These are phyloP conservation scores for Hemileccinum rubropunctum DNA, from an alignment of 768 basidiomycete species.

Conservation along the genomic window DNA sequence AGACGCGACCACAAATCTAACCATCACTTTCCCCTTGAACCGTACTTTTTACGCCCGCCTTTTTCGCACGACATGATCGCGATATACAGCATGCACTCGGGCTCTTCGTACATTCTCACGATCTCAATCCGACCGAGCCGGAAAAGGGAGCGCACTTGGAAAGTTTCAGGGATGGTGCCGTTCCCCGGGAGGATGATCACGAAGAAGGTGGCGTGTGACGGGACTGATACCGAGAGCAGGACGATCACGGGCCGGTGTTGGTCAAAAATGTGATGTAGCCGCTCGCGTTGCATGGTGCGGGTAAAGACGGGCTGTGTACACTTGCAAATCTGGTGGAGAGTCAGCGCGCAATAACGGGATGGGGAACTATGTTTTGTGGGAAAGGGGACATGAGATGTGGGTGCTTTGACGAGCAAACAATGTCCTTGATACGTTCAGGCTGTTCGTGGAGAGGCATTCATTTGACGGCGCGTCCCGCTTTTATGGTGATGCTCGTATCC, in stretches of 20 bases:
- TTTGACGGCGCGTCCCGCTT: too few species aligned
- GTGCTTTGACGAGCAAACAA: too few species aligned
- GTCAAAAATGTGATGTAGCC: constrained; percentile 74
- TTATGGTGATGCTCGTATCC: too few species aligned
- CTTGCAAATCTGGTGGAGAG: constrained; percentile 66
- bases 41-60: constrained; percentile 67
- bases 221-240: background rate
- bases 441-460: too few species aligned
- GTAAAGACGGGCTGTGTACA: constrained; percentile 55
- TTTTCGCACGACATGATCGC: constrained; percentile 89
- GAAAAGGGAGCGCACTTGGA: constrained; percentile 43
- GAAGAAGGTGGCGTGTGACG: constrained; percentile 58
- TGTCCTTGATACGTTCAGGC: too few species aligned
- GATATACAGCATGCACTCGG: constrained; percentile 66
- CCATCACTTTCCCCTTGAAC: constrained; percentile 68
- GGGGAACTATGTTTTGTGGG: constrained; percentile 61
- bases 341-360: constrained; percentile 62
- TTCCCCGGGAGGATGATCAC: constrained; percentile 74
- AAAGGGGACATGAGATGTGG: background rate
- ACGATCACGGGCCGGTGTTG: constrained; percentile 61
- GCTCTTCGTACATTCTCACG: constrained; percentile 39
- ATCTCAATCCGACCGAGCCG: constrained; percentile 12
- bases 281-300: constrained; percentile 56
- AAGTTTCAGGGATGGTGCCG: constrained; percentile 60
- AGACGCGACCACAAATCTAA: constrained; percentile 61